Evolutionary conservation across 2,329 filamentous ascomycete species (phyloP), one percentile per base, ranked within the genome.

Genomic region (Pyrenophora seminiperda): DNA sequence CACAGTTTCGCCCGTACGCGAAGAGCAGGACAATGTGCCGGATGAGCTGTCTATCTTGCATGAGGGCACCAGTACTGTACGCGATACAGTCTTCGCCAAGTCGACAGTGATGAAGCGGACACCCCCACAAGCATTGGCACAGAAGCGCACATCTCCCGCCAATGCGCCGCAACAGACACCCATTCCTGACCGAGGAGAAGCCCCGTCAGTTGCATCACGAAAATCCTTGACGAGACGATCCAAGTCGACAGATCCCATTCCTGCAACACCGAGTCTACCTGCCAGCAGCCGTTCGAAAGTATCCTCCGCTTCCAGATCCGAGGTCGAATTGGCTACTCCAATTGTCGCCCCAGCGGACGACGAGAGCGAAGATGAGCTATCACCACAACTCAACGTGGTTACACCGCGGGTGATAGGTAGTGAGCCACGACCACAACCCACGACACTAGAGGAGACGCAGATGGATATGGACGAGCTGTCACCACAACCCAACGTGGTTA

Each of bases 331-430:
- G 29, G 53, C 57, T 4, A 66, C 58, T 3, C 58, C 62, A 7
- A 50, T 31, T 30, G 51, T 50, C 19, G 50, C 41, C 2, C 50
- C 49, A 38, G 47, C 42, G 18, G 62, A 41, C 10, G 64, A 63
- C 3, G 64, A 65, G 4, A 63, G 59, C 36, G 66, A 64, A 18
- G 68, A 70, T 39, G 67, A 69, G 41, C 49, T 70, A 10, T 65
- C 66, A 4, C 63, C 66, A 7, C 53, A 56, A 32, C 22, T 32
- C n/a, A 29, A 38, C 15, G 31, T 11, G 17, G 37, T 38, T 22
- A 47, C 41, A 4, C 39, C 39, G 13, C 42, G 47, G 13, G 43
- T 51, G 24, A 27, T 47, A 17, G 38, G 43, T 3, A 51, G 38
- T 29, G 38, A 41, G 10, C 34, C 29, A 18, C 48, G 27, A 10